Evolutionary conservation across 495 filamentous ascomycete species (phyloP), one percentile per base, ranked within the genome.

Genomic region (Pyrenula massariospora): DNA sequence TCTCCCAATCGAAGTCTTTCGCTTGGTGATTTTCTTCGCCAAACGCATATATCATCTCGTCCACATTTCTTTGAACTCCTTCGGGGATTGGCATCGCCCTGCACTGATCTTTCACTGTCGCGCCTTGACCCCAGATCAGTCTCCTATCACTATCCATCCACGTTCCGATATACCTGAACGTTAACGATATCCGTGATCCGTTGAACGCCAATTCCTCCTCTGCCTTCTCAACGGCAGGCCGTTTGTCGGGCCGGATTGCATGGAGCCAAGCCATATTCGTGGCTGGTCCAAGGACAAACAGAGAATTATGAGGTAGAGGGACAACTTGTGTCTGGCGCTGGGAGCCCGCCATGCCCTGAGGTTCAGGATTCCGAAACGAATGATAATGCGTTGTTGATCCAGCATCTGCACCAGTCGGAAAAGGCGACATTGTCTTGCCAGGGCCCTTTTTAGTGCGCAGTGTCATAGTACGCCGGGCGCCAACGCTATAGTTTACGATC

Each of bases 201-300:
- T 71, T 71, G 62, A 78, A 86, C 1, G 87, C 84, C 31, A 82
- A 75, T 65, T 97, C 93, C 15, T 81, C 83, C 0, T 72, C 58
- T 0, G 83, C 71, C 64, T 91, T 90, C 50, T 87, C 81, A 1
- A 70, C 67, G 5, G 69, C 68, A 0, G 80, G 69, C 10, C 93
- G 82, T 65, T 90, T 95, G 72, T 99, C 93, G 12, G 84, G 82
- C 42, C 85, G 81, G 63, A 99, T 96, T 1, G 84, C 84, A 68
- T 99, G 93, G 12, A 96, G 77, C 89, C 91, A 97, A 56, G 79
- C 77, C 70, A 77, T 78, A 66, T 99, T 99, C 0, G 91, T 94
- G 24, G 78, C 66, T 12, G 86, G 75, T 24, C 91, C 90, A 59
- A 99, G 82, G 21, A 88, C 75, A 63, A 90, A 91, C 60, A 96